These are phyloP conservation scores for Mortierella claussenii DNA, from an alignment of 192 early-diverging fungal genomes.

Conservation along the genomic window DNA sequence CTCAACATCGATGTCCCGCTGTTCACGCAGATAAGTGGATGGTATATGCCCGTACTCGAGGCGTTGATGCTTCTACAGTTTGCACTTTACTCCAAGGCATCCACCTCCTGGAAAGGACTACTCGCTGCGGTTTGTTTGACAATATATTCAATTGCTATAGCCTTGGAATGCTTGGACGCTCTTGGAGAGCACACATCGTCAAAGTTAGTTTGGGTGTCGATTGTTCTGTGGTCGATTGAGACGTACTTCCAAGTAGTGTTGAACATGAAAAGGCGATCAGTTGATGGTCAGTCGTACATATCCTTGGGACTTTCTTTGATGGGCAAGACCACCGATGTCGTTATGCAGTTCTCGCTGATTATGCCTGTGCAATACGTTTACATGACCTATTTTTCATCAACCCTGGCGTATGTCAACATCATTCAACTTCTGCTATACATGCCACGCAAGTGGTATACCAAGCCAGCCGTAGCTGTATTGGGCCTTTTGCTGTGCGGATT, in stretches of 20 bases:
- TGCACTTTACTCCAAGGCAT: conserved; percentile 18
- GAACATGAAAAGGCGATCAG: conserved; percentile 36
- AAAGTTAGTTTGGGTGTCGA: conserved; percentile 25
- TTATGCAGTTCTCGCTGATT: conserved; percentile 34
- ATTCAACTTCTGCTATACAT: conserved; percentile 21
- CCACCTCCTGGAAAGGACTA: background rate
- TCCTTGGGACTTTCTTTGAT: conserved; percentile 26
- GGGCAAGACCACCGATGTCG: conserved; percentile 41
- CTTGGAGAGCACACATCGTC: conserved; percentile 29
- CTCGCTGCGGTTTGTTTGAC: background rate
- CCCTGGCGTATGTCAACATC: conserved; percentile 28
- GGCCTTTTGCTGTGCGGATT: conserved; percentile 26
- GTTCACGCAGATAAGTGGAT: conserved; percentile 32
- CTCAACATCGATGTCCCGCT: conserved; percentile 29
- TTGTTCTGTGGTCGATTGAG: conserved; percentile 35
- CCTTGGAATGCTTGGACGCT: conserved; percentile 4
- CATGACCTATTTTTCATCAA: conserved; percentile 45
- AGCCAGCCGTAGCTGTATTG: background rate
- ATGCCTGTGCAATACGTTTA: conserved; percentile 32
- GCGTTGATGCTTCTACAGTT: conserved; percentile 29
- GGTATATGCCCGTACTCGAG: conserved; percentile 42
- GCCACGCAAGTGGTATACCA: conserved; percentile 1
- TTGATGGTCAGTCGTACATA: conserved; percentile 29
- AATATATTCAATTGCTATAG: conserved; percentile 9
- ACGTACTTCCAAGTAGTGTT: conserved; percentile 34